Evolutionary conservation across 176 grass and related monocot genomes (phyloP), one percentile per base, ranked within the genome.

Genomic region (Ampelocalamus luodianensis): DNA sequence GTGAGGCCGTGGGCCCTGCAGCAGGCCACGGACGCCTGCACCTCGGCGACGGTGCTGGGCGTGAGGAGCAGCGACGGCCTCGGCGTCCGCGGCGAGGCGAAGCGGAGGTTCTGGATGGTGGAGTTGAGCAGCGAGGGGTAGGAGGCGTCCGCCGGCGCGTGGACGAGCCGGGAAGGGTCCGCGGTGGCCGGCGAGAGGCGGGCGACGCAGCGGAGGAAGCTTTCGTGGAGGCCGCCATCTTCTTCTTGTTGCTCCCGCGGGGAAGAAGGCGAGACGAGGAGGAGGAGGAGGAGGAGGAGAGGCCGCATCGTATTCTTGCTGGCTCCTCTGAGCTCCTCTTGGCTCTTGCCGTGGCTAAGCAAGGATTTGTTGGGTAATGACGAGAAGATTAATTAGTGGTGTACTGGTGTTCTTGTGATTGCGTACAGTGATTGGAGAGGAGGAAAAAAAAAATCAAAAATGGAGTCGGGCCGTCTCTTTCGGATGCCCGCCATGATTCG

Each of bases 81-180:
- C 12, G 68, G 76, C 17, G 86, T 88, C 11, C 2, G 13, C 17
- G 67, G 61, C 14, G 81, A 79, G 11, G 87, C 5, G 76, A 96
- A 93, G 45, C 89, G 88, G 37, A 96, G 89, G 86, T 96, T 93
- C 68, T 83, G 86, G 70, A 96, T 87, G 26, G 91, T 93, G 40
- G 87, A 55, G 54, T 69, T 70, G 42, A 93, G 87, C 9, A 91
- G 51, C 1, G 89, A 50, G 13, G 55, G 39, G 85, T 88, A 94
- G 36, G 65, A 45, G 13, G 55, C n/a, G 15, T 61, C 74, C 36
- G 39, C 68, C 11, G 82, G 91, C 5, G 63, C 7, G 82, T 84
- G 79, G 42, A 89, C 74, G 76, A 93, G 53, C 45, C 68, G 48
- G 22, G 87, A 55, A 24, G 39, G 50, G 82, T 91, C 82, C 34